Percentiles rank a stretch among this genome's conserved stretches.
Evolutionary conservation across 805 yeast genomes (phyloP).

Genomic region (Zygotorulaspora chibaensis): DNA sequence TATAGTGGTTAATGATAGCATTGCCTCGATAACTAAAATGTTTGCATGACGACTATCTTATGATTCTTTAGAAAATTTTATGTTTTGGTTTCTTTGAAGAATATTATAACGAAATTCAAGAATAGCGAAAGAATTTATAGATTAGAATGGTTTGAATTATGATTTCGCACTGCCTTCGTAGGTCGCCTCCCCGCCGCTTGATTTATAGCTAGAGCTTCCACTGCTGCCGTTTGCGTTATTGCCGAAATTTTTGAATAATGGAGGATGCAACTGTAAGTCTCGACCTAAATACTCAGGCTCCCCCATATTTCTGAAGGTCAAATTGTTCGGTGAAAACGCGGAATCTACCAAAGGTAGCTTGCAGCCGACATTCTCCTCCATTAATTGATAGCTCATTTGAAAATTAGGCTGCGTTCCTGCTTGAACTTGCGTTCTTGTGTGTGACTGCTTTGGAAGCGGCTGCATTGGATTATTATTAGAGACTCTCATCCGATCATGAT

Average conservation of each 20-base stretch:
- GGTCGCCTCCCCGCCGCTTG: slow-evolving; percentile 31
- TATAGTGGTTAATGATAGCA: too few relatives aligned
- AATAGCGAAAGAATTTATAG: not conserved
- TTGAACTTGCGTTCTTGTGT: slow-evolving; percentile 1
- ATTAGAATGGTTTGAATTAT: not conserved
- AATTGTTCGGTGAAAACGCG: not conserved
- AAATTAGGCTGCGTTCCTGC: slow-evolving; percentile 1
- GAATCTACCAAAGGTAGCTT: not conserved
- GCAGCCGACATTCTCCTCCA: not conserved
- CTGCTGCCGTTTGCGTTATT: not conserved
- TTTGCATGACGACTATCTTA: too few relatives aligned
- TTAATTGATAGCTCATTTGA: slow-evolving; percentile 4
- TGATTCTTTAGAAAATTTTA: too few relatives aligned
- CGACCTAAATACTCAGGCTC: not conserved
- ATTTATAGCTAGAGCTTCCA: slow-evolving; percentile 17
- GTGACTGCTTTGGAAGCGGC: not conserved
- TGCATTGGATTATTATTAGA: not conserved
- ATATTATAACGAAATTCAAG: not conserved
- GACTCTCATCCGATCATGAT: not conserved
- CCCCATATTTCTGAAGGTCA: not conserved
- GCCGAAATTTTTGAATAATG: not conserved
- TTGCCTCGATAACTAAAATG: too few relatives aligned
- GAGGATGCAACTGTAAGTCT: not conserved
- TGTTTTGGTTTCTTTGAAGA: not conserved
- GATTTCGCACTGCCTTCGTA: slow-evolving; percentile 16